Percentiles rank a stretch among this genome's conserved stretches.
These are phyloP conservation scores for Periconia digitata DNA, from an alignment of 2,329 filamentous ascomycete species.

Conservation along the genomic window DNA sequence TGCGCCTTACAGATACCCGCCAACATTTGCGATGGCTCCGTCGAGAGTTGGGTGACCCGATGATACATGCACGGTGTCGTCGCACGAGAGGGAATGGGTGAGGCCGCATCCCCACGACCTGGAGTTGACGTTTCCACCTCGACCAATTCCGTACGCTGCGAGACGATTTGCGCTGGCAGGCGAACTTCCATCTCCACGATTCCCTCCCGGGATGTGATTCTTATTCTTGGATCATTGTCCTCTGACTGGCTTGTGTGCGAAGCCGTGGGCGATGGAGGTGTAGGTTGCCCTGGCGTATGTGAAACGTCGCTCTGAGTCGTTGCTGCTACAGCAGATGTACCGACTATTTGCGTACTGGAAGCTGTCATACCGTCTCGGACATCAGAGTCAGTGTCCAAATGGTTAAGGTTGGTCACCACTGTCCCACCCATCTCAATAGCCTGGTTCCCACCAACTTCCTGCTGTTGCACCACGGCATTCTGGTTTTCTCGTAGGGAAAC, in stretches of 20 bases:
- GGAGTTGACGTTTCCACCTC: constrained; percentile 13
- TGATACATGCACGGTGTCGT: constrained; percentile 20
- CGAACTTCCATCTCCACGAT: constrained; percentile 44
- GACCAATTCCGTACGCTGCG: constrained; percentile 28
- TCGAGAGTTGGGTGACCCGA: constrained; percentile 40
- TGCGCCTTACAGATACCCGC: constrained; percentile 34
- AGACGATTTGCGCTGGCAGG: constrained; percentile 35
- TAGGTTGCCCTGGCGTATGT: constrained; percentile 26
- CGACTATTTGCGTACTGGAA: constrained; percentile 6
- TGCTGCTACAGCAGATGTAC: constrained; percentile 12
- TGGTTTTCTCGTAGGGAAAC: neutral
- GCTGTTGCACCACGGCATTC: constrained; percentile 3
- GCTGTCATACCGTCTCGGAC: constrained; percentile 7
- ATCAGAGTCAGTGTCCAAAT: constrained; percentile 16
- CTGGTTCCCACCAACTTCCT: constrained; percentile 5
- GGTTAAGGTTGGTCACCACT: constrained; percentile 24
- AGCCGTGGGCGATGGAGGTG: constrained; percentile 30
- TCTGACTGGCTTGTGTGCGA: constrained; percentile 27
- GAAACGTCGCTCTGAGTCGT: constrained; percentile 12
- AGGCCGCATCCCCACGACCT: constrained; percentile 8
- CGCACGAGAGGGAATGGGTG: constrained; percentile 6
- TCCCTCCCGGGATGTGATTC: constrained; percentile 42
- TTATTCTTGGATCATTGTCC: constrained; percentile 38
- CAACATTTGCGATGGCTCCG: constrained; percentile 35
- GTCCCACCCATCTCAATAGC: constrained; percentile 20